Evolutionary conservation across 2,329 filamentous ascomycete species (phyloP).

Genomic region (Alternaria sp.): DNA sequence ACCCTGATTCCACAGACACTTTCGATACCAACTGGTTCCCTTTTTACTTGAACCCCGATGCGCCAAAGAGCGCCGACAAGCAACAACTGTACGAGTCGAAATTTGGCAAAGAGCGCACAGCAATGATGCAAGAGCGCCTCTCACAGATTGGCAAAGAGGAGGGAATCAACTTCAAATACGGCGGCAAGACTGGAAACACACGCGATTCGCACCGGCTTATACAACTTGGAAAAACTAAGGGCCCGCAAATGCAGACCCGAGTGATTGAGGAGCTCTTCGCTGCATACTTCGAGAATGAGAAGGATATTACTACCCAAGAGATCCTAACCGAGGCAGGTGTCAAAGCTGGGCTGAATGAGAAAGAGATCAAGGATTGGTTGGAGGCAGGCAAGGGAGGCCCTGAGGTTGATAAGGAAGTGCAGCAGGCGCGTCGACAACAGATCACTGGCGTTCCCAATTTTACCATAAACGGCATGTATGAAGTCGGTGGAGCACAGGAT

Average conservation of each 20-base stretch:
- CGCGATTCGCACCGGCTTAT: constrained; percentile 78
- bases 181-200: constrained; percentile 77
- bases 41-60: constrained; percentile 79
- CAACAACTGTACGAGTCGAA: constrained; percentile 67
- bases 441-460: constrained; percentile 79
- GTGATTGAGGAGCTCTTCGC: constrained; percentile 53
- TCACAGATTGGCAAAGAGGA: constrained; percentile 66
- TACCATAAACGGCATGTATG: constrained; percentile 72
- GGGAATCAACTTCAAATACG: constrained; percentile 77
- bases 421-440: constrained; percentile 56
- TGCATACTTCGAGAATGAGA: constrained; percentile 59
- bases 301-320: constrained; percentile 57
- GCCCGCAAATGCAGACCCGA: constrained; percentile 57
- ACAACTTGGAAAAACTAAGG: constrained; percentile 70
- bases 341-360: constrained; percentile 55
- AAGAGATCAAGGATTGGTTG: constrained; percentile 56
- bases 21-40: constrained; percentile 80
- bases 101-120: constrained; percentile 69
- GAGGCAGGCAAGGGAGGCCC: constrained; percentile 54
- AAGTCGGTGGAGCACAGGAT: constrained; percentile 77
- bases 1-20: constrained; percentile 70
- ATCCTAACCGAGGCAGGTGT: constrained; percentile 54
- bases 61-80: constrained; percentile 65
- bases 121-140: constrained; percentile 67
- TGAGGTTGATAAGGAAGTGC: constrained; percentile 58